phyloP scores from a whole-genome alignment of 371 early-diverging fungal species.

The Mucor irregularis region DNA sequence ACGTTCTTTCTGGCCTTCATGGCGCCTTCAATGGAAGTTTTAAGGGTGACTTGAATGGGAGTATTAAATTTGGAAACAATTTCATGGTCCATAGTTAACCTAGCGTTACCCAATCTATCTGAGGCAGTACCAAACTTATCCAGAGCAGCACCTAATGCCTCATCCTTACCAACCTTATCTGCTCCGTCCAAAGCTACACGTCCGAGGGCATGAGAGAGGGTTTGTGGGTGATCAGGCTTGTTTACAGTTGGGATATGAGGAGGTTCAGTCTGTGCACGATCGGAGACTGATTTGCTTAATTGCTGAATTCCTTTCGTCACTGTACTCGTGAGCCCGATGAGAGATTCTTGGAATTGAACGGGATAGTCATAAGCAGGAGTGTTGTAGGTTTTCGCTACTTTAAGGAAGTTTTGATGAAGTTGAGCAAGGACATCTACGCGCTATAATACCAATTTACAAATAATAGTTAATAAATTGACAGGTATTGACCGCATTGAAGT shows the following conservation, averaged over 20 bases:
- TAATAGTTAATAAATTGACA: not conserved
- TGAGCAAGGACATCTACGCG: constrained; percentile 68
- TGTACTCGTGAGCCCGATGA: constrained; percentile 65
- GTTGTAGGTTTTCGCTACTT: constrained; percentile 74
- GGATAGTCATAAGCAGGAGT: constrained; percentile 79
- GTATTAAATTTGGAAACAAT: constrained; percentile 72
- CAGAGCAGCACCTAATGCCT: constrained; percentile 80
- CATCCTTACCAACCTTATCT: constrained; percentile 69
- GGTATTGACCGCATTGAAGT: not conserved
- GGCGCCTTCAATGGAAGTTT: constrained; percentile 75
- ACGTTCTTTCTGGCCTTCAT: constrained; percentile 86
- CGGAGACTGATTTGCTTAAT: constrained; percentile 53
- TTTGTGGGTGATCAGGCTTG: constrained; percentile 51
- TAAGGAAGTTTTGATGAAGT: constrained; percentile 69
- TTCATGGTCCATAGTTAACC: constrained; percentile 73
- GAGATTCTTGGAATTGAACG: constrained; percentile 70
- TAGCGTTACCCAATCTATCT: constrained; percentile 80
- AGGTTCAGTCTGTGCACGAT: constrained; percentile 36
- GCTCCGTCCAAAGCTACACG: constrained; percentile 68
- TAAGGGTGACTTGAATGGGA: constrained; percentile 72
- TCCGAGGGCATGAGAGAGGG: constrained; percentile 74
- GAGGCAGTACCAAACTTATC: constrained; percentile 79
- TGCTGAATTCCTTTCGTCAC: constrained; percentile 65
- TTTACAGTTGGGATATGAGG: not conserved
- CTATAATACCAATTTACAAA: constrained; percentile 19